These are phyloP conservation scores for Lentinula guzmanii DNA, from an alignment of 768 basidiomycete species.

Conservation along the genomic window DNA sequence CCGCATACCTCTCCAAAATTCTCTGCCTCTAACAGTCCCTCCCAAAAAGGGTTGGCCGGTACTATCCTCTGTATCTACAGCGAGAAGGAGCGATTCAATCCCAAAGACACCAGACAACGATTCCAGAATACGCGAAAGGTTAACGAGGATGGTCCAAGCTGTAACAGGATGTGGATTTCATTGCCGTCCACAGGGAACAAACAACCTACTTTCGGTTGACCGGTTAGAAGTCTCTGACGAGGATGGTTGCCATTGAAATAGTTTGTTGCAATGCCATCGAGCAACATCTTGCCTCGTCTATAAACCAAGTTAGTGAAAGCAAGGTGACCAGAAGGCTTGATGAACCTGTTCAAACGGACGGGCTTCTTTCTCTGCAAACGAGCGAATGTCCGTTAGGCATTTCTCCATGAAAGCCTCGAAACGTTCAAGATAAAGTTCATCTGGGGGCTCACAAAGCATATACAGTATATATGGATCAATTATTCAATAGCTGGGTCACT, in stretches of 20 bases:
- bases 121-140: constrained; percentile 49
- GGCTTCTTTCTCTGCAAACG: constrained; percentile 56
- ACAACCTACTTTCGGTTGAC: constrained; percentile 4
- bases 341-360: constrained; percentile 55
- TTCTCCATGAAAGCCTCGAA: constrained; percentile 61
- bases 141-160: constrained; percentile 43
- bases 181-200: not conserved
- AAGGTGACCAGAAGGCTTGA: not conserved
- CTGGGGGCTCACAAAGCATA: constrained; percentile 32
- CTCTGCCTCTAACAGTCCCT: constrained; percentile 52
- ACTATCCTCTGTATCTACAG: constrained; percentile 45
- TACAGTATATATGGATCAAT: not conserved
- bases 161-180: constrained; percentile 1
- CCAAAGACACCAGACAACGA: constrained; percentile 43
- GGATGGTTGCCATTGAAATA: constrained; percentile 31
- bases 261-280: constrained; percentile 57
- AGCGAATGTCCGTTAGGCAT: constrained; percentile 46
- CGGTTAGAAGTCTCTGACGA: not conserved
- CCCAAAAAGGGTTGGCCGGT: constrained; percentile 55
- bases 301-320: constrained; percentile 16
- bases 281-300: constrained; percentile 49
- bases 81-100: constrained; percentile 57
- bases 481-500: not conserved
- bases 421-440: constrained; percentile 58
- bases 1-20: constrained; percentile 60